These are phyloP conservation scores for Sisymbrium irio DNA, from an alignment of 345 rosid species.

Conservation along the genomic window DNA sequence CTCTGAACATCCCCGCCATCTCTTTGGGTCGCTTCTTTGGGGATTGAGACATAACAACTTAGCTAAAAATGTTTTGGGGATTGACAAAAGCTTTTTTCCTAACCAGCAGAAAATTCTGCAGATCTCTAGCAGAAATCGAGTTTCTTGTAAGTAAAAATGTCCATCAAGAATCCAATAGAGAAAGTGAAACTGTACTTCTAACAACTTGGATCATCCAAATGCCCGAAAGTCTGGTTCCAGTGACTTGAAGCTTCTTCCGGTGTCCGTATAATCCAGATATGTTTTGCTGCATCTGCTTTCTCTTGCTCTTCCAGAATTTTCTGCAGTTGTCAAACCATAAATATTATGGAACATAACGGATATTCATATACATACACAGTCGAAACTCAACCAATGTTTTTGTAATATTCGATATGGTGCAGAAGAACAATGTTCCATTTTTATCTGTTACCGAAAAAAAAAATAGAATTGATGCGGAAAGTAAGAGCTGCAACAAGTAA, in stretches of 20 bases:
- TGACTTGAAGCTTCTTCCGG: conserved; percentile 65
- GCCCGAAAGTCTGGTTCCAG: conserved; percentile 61
- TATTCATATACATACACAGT: not conserved
- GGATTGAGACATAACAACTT: not conserved
- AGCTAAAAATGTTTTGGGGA: conserved; percentile 16
- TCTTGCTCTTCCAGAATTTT: conserved; percentile 58
- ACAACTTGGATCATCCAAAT: conserved; percentile 47
- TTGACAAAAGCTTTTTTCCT: conserved; percentile 7
- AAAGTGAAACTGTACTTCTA: conserved; percentile 4
- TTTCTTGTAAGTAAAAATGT: conserved; percentile 17
- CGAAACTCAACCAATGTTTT: not conserved
- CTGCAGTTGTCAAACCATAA: conserved; percentile 42
- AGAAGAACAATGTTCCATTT: not conserved
- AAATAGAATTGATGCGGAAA: too few relatives aligned
- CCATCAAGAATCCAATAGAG: conserved; percentile 11
- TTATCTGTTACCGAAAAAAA: too few relatives aligned
- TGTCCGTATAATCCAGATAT: conserved; percentile 74
- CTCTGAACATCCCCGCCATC: conserved; percentile 7
- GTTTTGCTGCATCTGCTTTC: conserved; percentile 47
- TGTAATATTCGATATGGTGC: not conserved
- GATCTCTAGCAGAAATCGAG: conserved; percentile 6
- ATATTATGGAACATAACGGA: not conserved
- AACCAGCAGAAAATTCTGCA: conserved; percentile 19
- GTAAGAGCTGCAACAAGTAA: too few relatives aligned
- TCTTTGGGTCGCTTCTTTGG: not conserved